Evolutionary conservation across 2,329 filamentous ascomycete species (phyloP), one percentile per base, ranked within the genome.

Genomic region (Fusarium chaquense): DNA sequence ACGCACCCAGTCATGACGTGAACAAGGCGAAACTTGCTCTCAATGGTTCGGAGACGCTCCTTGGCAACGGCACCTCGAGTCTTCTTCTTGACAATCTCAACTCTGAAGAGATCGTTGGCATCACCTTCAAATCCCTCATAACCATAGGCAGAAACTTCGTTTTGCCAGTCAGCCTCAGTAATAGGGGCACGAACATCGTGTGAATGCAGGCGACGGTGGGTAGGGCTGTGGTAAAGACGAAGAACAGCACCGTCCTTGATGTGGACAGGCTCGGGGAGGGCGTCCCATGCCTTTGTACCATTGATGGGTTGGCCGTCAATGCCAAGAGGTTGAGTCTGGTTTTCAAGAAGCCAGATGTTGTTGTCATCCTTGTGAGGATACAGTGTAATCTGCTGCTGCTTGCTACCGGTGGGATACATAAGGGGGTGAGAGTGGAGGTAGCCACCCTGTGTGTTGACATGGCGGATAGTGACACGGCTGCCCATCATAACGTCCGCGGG

Each of bases 311-410:
- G 86, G 55, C 93, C 94, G 71, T 93, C 88, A 57, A 88, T 83
- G 59, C 90, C 90, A 20, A 96, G 84, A 12, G 96, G 96, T 77
- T 98, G 93, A 11, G 96, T 99, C 82, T 97, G 93, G 80, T 99
- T 99, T 84, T 99, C 96, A 60, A 98, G 79, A 36, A 98, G 82
- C 89, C 93, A 99, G 59, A 97, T 75, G 79, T 99, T 99, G 87
- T 99, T 99, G 78, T 97, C 93, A 76, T 99, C 96, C 86, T 98
- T 98, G 87, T 99, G 96, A 10, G 96, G 96, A 76, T 99, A 99
- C 5, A 99, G 89, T 1, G 96, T 99, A 75, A 99, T 93, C 80
- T 99, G 96, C 80, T 99, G 96, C 83, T 99, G 97, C 85, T 98
- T 97, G 86, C 94, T 98, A 72, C 96, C 96, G 11, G 90, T 93